phyloP scores from a whole-genome alignment of 495 filamentous ascomycete species.

The Delitschia confertaspora region DNA sequence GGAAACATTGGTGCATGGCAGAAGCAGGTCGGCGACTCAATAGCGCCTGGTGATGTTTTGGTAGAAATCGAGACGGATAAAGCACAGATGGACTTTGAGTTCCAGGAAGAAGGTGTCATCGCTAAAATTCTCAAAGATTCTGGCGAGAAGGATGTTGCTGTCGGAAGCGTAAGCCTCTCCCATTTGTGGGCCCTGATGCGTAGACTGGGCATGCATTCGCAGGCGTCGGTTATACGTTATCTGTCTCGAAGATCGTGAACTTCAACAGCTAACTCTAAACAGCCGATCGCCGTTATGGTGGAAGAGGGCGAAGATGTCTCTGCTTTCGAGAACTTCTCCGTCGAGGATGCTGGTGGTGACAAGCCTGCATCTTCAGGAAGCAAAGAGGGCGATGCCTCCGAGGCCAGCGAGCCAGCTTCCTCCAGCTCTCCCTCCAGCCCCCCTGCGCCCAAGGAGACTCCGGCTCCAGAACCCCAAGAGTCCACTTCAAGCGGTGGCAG shows the following conservation, averaged over 20 bases:
- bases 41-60: constrained; percentile 90
- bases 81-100: constrained; percentile 99
- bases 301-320: constrained; percentile 81
- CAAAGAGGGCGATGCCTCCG: constrained; percentile 56
- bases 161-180: constrained; percentile 65
- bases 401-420: constrained; percentile 50
- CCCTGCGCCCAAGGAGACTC: constrained; percentile 44
- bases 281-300: constrained; percentile 95
- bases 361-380: constrained; percentile 51
- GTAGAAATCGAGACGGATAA: constrained; percentile 99
- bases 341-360: constrained; percentile 84
- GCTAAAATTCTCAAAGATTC: constrained; percentile 91
- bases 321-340: constrained; percentile 78
- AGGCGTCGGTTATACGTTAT: background rate
- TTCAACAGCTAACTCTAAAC: constrained; percentile 35
- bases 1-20: constrained; percentile 98
- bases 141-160: constrained; percentile 89
- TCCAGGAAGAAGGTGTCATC: constrained; percentile 93
- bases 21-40: constrained; percentile 84
- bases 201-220: background rate
- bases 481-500: constrained; percentile 64
- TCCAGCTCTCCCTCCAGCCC: constrained; percentile 49
- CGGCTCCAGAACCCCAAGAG: constrained; percentile 50
- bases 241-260: too few species aligned
- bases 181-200: constrained; percentile 5